Evolutionary conservation across 2,329 filamentous ascomycete species (phyloP), one percentile per base, ranked within the genome.

Genomic region (Pseudocercospora ulei): DNA sequence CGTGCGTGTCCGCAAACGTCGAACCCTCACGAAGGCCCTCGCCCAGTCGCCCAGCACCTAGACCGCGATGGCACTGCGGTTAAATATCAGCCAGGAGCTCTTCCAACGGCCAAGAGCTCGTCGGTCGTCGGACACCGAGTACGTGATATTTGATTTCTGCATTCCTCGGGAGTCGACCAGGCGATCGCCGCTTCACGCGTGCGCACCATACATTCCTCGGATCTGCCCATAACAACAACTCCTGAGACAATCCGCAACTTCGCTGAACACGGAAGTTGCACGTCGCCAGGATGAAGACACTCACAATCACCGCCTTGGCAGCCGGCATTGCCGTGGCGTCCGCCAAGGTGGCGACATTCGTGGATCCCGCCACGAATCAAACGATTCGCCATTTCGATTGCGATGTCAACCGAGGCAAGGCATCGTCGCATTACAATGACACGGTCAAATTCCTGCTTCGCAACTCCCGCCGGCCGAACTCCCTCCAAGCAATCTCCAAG

Each of bases 371-470:
- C 11, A 54, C 55, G 13, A 48, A 52, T 25, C 33, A 50, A 17
- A 50, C 42, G 11, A 51, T 53, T 47, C 56, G 56, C 28, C 58
- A 59, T 41, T 67, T 68, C 48, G 63, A 65, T 51, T 68, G 65
- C 51, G 62, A 61, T 39, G 64, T 62, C 31, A 49, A 59, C 37
- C 52, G 53, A 13, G 46, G 48, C 9, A 52, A 60, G 38, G 64
- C 60, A 20, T 58, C 60, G 4, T 48, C 56, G 3, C 53, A 65
- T 43, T 65, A 65, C 52, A 55, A 66, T 29, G 37, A 57, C 8
- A 60, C 61, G 8, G 52, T 65, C 43, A 43, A 55, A 13, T 45
- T 51, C 11, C 56, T 67, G 13, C 58, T 62, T 44, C 34, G 45
- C 17, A 52, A 50, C 27, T 42, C 47, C 12, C 47, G 52, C 12